A percentile compares a stretch with the other conserved stretches of the same genome.
Conservation (phyloP, 345 rosid genomes). For the Eucalyptus cloeziana region DNA sequence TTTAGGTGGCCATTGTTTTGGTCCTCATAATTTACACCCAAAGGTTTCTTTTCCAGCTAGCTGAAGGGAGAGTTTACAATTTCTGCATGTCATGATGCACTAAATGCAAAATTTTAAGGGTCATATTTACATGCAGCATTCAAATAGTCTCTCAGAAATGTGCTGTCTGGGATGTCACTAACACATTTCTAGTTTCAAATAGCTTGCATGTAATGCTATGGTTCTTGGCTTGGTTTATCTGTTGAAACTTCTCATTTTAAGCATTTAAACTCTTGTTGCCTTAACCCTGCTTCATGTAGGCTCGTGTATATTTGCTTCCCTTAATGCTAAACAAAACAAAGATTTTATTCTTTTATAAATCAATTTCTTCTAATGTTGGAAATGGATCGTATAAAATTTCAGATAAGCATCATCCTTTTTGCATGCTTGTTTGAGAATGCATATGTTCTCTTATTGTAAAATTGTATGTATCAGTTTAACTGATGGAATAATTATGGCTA, state of each 20-base stretch:
- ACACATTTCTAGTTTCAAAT: neutral
- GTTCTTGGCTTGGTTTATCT: neutral
- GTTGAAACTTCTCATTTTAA: neutral
- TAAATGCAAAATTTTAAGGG: neutral
- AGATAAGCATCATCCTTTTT: neutral
- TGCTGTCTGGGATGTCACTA: neutral
- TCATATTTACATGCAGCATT: neutral
- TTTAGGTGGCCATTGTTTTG: neutral
- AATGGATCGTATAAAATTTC: neutral
- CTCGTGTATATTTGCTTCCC: neutral
- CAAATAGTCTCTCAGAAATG: neutral
- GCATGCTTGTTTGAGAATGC: neutral
- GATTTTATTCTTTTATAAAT: neutral
- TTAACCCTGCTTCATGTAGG: neutral
- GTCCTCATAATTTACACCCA: neutral
- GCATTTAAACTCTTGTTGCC: neutral
- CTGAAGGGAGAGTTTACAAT: neutral
- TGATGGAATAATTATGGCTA: neutral
- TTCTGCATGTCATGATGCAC: neutral
- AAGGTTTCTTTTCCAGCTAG: neutral
- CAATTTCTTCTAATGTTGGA: neutral
- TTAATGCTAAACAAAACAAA: neutral
- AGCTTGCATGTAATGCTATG: neutral
- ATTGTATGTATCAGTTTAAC: neutral
- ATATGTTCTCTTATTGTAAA: neutral